Evolutionary conservation across 2,329 filamentous ascomycete genomes (phyloP).

Genomic region (Hypomyces rosellus): DNA sequence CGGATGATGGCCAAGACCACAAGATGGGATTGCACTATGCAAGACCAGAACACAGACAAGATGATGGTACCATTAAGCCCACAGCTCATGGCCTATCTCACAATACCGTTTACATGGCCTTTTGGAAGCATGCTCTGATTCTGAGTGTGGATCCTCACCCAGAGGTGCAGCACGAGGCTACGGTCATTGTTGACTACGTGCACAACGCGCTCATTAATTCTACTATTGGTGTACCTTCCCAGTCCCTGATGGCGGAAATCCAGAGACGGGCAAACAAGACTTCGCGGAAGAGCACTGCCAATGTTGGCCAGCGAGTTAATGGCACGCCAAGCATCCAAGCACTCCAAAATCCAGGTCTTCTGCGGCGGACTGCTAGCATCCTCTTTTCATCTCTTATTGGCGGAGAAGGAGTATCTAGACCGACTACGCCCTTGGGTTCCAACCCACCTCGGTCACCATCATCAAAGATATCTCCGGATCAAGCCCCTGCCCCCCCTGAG

Average conservation of each 20-base stretch:
- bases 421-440: slow-evolving; percentile 25
- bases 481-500: slow-evolving; percentile 56
- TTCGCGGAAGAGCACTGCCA: slow-evolving; percentile 37
- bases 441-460: slow-evolving; percentile 24
- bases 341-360: slow-evolving; percentile 48
- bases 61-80: slow-evolving; percentile 52
- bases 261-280: slow-evolving; percentile 43
- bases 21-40: slow-evolving; percentile 60
- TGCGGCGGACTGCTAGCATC: slow-evolving; percentile 59
- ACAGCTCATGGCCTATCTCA: slow-evolving; percentile 60
- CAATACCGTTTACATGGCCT: slow-evolving; percentile 85
- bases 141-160: slow-evolving; percentile 92
- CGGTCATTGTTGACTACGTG: slow-evolving; percentile 78
- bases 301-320: slow-evolving; percentile 37
- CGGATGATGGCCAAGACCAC: slow-evolving; percentile 50
- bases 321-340: slow-evolving; percentile 36
- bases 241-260: slow-evolving; percentile 69
- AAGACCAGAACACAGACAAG: slow-evolving; percentile 47
- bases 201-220: slow-evolving; percentile 74
- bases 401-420: slow-evolving; percentile 37
- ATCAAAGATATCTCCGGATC: slow-evolving; percentile 35
- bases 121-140: slow-evolving; percentile 90
- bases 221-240: slow-evolving; percentile 62
- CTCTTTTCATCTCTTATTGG: slow-evolving; percentile 54
- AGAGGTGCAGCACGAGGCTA: slow-evolving; percentile 81